phyloP scores from a whole-genome alignment of 139 green algal genomes.

The Chlorella sorokiniana region DNA sequence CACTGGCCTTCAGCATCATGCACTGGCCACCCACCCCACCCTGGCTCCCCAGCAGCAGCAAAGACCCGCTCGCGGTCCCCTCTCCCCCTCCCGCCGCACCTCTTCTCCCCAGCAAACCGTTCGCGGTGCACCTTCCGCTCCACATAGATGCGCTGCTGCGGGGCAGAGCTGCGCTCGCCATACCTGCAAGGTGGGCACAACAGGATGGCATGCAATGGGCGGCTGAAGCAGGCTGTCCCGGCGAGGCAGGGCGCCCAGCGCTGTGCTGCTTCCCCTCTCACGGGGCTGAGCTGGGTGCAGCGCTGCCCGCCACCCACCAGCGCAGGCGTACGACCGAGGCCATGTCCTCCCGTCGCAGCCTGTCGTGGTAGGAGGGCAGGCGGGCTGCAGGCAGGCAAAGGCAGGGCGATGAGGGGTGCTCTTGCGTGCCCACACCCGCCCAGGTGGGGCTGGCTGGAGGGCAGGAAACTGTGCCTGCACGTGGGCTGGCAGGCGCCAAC shows the following conservation, averaged over 20 bases:
- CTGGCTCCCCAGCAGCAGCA: too few relatives aligned
- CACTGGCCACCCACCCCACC: too few relatives aligned
- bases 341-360: conserved; percentile 63
- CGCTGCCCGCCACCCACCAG: conserved; percentile 38
- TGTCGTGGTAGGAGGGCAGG: conserved; percentile 69
- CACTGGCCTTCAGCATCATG: too few relatives aligned
- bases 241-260: too few relatives aligned
- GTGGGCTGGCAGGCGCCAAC: too few relatives aligned
- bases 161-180: conserved; percentile 15
- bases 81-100: not conserved
- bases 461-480: too few relatives aligned
- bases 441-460: too few relatives aligned
- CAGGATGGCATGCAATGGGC: not conserved
- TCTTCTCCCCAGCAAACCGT: conserved; percentile 11
- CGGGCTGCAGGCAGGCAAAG: not conserved
- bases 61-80: not conserved
- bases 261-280: too few relatives aligned
- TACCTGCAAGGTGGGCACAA: conserved; percentile 33
- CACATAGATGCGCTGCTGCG: conserved; percentile 72
- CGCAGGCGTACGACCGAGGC: conserved; percentile 70
- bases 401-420: not conserved
- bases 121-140: conserved; percentile 87
- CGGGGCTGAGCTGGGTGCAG: conserved; percentile 45
- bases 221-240: not conserved
- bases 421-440: too few relatives aligned